Conservation (phyloP, 1,139 yeast genomes). For the Suhomyces panamericanus region DNA sequence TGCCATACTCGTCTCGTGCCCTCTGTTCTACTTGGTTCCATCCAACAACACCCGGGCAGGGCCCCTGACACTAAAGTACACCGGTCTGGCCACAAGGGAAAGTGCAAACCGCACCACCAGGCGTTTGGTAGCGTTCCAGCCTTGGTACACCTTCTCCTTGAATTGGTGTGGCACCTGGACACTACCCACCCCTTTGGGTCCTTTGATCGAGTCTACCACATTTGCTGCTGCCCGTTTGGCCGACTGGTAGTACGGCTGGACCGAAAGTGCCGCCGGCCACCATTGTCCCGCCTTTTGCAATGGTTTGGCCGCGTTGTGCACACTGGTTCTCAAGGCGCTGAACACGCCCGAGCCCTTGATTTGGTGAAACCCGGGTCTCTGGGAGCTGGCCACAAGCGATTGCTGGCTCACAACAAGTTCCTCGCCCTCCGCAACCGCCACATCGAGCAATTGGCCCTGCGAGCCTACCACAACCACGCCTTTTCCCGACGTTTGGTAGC, state of each 20-base stretch:
- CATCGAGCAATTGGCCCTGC: conserved; percentile 16
- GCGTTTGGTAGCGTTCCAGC: conserved; percentile 2
- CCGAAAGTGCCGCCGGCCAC: conserved; percentile 1
- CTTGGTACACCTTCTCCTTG: neutral
- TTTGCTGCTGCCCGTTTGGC: neutral
- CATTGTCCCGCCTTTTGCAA: neutral
- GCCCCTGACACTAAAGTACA: conserved; percentile 15
- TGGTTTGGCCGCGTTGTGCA: neutral
- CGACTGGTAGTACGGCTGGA: neutral
- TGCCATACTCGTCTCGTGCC: too few species aligned
- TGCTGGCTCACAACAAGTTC: conserved; percentile 16
- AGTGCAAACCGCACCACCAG: neutral
- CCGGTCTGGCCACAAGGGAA: conserved; percentile 10
- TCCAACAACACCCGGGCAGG: conserved; percentile 18
- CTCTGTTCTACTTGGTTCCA: neutral
- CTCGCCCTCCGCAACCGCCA: conserved; percentile 17
- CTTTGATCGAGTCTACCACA: neutral
- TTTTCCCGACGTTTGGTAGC: conserved; percentile 17
- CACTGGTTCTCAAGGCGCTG: neutral
- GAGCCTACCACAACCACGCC: conserved; percentile 23
- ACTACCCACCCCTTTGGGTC: neutral
- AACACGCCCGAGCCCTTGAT: conserved; percentile 4
- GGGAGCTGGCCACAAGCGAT: conserved; percentile 20
- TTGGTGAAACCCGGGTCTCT: neutral
- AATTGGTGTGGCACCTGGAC: neutral